A percentile compares a stretch with the other conserved stretches of the same genome.
Conservation (phyloP, 108 stramenopile genomes). For the Phaeodactylum tricornutum region DNA sequence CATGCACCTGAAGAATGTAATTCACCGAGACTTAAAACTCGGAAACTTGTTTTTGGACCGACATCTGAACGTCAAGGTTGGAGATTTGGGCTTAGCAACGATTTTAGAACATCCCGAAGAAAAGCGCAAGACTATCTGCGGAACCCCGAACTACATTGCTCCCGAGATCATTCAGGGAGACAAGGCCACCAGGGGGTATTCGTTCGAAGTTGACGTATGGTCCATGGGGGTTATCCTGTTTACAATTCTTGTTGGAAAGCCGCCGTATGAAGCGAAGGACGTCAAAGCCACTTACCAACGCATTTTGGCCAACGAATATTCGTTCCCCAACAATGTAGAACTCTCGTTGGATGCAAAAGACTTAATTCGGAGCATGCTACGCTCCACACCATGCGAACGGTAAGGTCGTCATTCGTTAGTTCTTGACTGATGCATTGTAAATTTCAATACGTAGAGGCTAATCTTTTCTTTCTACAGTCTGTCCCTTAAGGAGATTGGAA, state of each 20-base stretch:
- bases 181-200: slow-evolving; percentile 82
- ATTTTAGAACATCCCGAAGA: slow-evolving; percentile 75
- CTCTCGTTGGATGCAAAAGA: slow-evolving; percentile 77
- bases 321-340: slow-evolving; percentile 66
- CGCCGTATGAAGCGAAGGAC: slow-evolving; percentile 96
- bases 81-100: slow-evolving; percentile 97
- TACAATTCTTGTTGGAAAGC: slow-evolving; percentile 94
- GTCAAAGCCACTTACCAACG: slow-evolving; percentile 97
- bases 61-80: slow-evolving; percentile 71
- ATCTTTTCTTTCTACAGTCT: slow-evolving; percentile 33
- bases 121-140: slow-evolving; percentile 94
- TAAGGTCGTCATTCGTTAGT: slow-evolving; percentile 10
- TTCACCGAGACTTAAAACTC: slow-evolving; percentile 98
- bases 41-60: slow-evolving; percentile 95
- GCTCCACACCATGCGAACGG: slow-evolving; percentile 76
- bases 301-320: slow-evolving; percentile 89
- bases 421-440: neutral
- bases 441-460: neutral
- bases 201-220: slow-evolving; percentile 97
- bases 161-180: slow-evolving; percentile 94
- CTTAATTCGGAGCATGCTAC: slow-evolving; percentile 84
- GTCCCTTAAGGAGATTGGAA: slow-evolving; percentile 48
- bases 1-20: slow-evolving; percentile 86
- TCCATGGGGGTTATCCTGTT: slow-evolving; percentile 95
- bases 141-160: slow-evolving; percentile 99